Percentiles rank a stretch among this genome's conserved stretches.
Evolutionary conservation across 352 stramenopile species (phyloP).

Genomic region (Phytophthora pisi): DNA sequence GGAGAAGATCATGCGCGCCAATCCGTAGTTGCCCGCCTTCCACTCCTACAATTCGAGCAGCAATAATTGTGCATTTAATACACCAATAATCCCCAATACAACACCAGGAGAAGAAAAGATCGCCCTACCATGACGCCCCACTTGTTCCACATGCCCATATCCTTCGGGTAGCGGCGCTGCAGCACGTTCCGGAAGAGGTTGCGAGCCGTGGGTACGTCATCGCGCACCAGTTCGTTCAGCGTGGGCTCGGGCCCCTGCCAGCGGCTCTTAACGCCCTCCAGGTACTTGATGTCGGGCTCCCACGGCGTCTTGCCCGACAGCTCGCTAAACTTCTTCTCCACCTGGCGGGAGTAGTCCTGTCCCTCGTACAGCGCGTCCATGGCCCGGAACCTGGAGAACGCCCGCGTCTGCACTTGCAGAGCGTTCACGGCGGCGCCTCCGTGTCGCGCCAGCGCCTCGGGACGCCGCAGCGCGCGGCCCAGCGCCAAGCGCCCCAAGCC

Average conservation of each 20-base stretch:
- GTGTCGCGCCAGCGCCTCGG: slow-evolving; percentile 8
- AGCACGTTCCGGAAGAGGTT: slow-evolving; percentile 84
- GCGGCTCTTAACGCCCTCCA: slow-evolving; percentile 57
- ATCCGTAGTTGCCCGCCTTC: slow-evolving; percentile 82
- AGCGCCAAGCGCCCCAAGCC: slow-evolving; percentile 26
- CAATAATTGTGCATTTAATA: neutral
- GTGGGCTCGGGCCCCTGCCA: slow-evolving; percentile 70
- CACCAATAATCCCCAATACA: neutral
- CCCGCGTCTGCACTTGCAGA: slow-evolving; percentile 5
- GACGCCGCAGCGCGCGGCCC: slow-evolving; percentile 18
- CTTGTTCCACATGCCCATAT: slow-evolving; percentile 93
- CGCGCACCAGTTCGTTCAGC: slow-evolving; percentile 82
- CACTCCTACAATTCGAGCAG: slow-evolving; percentile 55
- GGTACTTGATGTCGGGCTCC: slow-evolving; percentile 69
- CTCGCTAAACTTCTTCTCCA: slow-evolving; percentile 82
- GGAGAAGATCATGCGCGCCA: slow-evolving; percentile 86
- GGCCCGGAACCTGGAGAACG: slow-evolving; percentile 26
- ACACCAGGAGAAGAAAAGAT: too few species aligned
- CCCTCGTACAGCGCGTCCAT: slow-evolving; percentile 72
- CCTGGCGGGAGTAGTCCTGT: slow-evolving; percentile 66
- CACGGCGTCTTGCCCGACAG: slow-evolving; percentile 79
- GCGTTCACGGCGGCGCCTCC: neutral
- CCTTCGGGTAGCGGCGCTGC: slow-evolving; percentile 75
- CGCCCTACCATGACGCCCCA: slow-evolving; percentile 79
- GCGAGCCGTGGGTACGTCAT: slow-evolving; percentile 72